Evolutionary conservation across 257 asterid genomes (phyloP).

Genomic region (Ilex asprella): DNA sequence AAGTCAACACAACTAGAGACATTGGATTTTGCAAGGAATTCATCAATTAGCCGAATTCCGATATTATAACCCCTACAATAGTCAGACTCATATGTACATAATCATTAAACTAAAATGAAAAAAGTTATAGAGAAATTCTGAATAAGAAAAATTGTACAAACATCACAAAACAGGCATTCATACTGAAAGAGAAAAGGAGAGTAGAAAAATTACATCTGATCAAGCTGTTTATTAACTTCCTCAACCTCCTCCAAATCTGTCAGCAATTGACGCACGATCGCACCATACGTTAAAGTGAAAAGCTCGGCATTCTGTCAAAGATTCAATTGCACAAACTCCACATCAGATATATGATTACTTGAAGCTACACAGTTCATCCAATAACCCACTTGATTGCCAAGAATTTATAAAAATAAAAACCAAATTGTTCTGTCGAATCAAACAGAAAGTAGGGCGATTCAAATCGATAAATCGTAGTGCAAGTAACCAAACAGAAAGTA

Average conservation of each 20-base stretch:
- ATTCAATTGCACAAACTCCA: background rate
- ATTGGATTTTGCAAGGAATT: constrained; percentile 82
- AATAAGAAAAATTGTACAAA: no score
- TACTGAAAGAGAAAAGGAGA: background rate
- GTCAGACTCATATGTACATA: background rate
- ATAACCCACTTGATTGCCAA: background rate
- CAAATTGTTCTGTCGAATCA: background rate
- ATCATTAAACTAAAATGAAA: background rate
- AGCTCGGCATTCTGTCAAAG: constrained; percentile 71
- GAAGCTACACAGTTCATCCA: no score
- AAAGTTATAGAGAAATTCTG: background rate
- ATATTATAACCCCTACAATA: constrained; percentile 80
- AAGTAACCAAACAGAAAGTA: background rate
- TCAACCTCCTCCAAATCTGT: constrained; percentile 98
- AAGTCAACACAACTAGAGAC: constrained; percentile 89
- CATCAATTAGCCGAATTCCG: constrained; percentile 80
- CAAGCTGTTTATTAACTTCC: constrained; percentile 95
- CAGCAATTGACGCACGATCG: constrained; percentile 85
- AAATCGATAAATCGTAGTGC: background rate
- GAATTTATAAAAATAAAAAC: no score
- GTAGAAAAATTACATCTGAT: constrained; percentile 55
- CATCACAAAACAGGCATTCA: background rate
- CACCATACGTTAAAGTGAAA: constrained; percentile 88
- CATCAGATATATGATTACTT: background rate
- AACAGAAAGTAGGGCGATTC: background rate